Percentiles rank a stretch among this genome's conserved stretches.
These are phyloP conservation scores for Yamadazyma tumulicola DNA, from an alignment of 805 yeast genomes.

Conservation along the genomic window DNA sequence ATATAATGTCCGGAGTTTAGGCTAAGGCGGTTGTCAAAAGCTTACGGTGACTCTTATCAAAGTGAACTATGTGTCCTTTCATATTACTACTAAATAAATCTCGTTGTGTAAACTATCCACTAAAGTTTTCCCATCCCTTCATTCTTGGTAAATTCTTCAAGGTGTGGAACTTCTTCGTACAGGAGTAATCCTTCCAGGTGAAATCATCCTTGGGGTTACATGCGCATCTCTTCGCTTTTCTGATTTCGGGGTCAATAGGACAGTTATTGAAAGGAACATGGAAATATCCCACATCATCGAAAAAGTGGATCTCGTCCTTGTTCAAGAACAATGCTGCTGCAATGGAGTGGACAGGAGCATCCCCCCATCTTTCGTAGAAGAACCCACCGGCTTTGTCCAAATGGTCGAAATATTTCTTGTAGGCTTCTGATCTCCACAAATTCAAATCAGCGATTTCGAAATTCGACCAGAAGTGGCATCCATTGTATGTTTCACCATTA, in stretches of 20 bases:
- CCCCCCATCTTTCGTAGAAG: conserved; percentile 93
- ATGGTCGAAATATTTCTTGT: conserved; percentile 63
- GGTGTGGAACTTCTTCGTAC: conserved; percentile 62
- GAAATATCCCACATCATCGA: conserved; percentile 80
- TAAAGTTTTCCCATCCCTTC: conserved; percentile 63
- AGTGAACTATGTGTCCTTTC: too few relatives aligned
- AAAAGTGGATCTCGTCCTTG: conserved; percentile 67
- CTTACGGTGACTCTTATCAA: too few relatives aligned
- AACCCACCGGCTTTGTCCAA: conserved; percentile 86
- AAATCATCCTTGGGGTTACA: conserved; percentile 73
- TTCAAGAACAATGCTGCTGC: conserved; percentile 79
- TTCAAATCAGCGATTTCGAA: conserved; percentile 76
- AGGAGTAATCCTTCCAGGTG: conserved; percentile 72
- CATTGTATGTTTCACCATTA: conserved; percentile 64
- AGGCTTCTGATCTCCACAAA: conserved; percentile 74
- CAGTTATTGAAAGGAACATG: conserved; percentile 81
- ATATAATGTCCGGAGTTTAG: too few relatives aligned
- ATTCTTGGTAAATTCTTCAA: conserved; percentile 58
- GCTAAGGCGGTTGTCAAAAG: too few relatives aligned
- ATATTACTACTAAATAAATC: too few relatives aligned
- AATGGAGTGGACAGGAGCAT: conserved; percentile 87
- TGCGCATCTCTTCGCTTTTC: conserved; percentile 60
- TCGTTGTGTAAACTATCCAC: too few relatives aligned
- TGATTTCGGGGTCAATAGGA: conserved; percentile 64
- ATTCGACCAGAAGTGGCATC: conserved; percentile 91